Evolutionary conservation across 2,329 filamentous ascomycete species (phyloP), one percentile per base, ranked within the genome.

Genomic region (Blastomyces silverae): DNA sequence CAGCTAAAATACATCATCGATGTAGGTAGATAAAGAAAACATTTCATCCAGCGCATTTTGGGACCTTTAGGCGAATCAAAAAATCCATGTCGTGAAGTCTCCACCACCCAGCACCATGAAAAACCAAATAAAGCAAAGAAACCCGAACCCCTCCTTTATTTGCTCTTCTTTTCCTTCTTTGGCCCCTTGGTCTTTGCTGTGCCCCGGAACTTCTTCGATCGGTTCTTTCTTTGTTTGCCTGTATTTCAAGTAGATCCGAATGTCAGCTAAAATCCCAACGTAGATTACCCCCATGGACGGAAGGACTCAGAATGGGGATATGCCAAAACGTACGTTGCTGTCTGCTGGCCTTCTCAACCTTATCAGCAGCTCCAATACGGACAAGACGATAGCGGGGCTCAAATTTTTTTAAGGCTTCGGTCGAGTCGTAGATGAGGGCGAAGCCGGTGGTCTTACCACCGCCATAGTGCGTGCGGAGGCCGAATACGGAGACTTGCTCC

Each of bases 211-310:
- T 93, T 94, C 92, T 99, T 97, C 84, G 90, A 88, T 82, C 93
- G 88, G 91, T 99, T 99, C 91, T 99, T 99, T 86, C 94, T 90
- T 86, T 97, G 94, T 87, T 99, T 99, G 89, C 93, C 93, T 97
- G 83, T 66, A 28, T 59, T 71, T 71, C 66, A 69, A 66, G 53
- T 61, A 60, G 53, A 66, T 13, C 65, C 64, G 53, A 59, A 59
- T 17, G 66, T 66, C 65, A 68, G 67, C 37, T 62, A 46, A 59
- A 59, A 64, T 17, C 11, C 50, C n/a, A 66, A 37, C 34, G 39
- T 34, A 58, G 22, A 34, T n/a, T 25, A 42, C 52, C 39, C 6
- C 39, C 6, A 39, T 15, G 50, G 37, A 56, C 67, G 62, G 67
- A 61, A 25, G 44, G 28, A 56, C 67, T 62, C 66, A 60, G 65